These are phyloP conservation scores for Paraglomus occultum DNA, from an alignment of 192 early-diverging fungal species.

Conservation along the genomic window DNA sequence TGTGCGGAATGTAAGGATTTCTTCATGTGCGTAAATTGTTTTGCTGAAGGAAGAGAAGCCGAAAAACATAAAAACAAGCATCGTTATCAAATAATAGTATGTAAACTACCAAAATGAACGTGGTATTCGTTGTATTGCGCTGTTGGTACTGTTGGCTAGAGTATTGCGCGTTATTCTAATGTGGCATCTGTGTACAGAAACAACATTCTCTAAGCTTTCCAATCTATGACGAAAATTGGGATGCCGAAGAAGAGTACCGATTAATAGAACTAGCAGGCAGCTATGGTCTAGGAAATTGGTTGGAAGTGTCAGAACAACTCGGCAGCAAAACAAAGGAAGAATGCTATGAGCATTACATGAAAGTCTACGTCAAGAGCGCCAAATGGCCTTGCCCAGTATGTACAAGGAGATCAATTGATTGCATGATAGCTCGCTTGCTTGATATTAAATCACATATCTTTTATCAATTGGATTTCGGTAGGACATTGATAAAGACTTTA, in stretches of 20 bases:
- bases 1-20: constrained; percentile 86
- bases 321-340: constrained; percentile 88
- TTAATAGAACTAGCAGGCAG: constrained; percentile 87
- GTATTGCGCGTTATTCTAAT: not conserved
- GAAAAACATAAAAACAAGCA: constrained; percentile 82
- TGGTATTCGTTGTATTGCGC: too few relatives aligned
- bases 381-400: constrained; percentile 81
- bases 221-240: constrained; percentile 87
- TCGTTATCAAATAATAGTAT: constrained; percentile 84
- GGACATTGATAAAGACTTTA: constrained; percentile 69
- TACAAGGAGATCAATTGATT: not conserved
- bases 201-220: constrained; percentile 69
- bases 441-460: not conserved
- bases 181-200: constrained; percentile 43
- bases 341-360: constrained; percentile 83
- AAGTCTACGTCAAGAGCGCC: constrained; percentile 74
- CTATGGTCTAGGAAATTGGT: constrained; percentile 96
- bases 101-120: too few relatives aligned
- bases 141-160: too few relatives aligned
- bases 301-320: constrained; percentile 87
- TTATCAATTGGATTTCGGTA: constrained; percentile 25
- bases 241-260: constrained; percentile 90
- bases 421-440: not conserved
- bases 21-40: constrained; percentile 94
- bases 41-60: constrained; percentile 78